Base-by-base conservation (phyloP, 352 stramenopile species). In the Phytophthora crassamura region DNA sequence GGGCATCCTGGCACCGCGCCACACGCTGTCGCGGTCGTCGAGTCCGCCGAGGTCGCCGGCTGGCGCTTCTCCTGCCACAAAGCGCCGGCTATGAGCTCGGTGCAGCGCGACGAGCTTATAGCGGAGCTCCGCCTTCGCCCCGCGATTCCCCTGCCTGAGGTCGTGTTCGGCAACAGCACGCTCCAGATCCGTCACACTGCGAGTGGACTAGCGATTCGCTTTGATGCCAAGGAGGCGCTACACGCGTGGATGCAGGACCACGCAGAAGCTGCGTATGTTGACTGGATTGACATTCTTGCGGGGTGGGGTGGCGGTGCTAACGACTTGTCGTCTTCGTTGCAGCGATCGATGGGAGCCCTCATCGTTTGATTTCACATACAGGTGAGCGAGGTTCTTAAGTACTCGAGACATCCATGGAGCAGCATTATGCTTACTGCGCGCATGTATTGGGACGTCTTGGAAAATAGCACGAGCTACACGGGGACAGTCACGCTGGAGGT, bases 341-440 rank as follows among this genome's bases (percentile, higher is more conserved):
- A 80, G 59, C 6, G 58, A 30, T 30, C 28, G 50, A 39, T 75
- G 63, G 61, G 63, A 81, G 20, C 68, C 79, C 34, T 72, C 75
- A 2, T 74, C 70, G 18, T 86, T 81, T 63, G 81, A 88, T 55
- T 88, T 83, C 53, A 87, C 77, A 12, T 90, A 88, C 76, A 76
- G 76, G 76, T 86, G 22, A 41, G 53, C 30, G 48, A 16, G 10
- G 6, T 14, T 34, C 22, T 25, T 25, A 25, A 25, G 22, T 25
- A 25, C 22, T 25, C 22, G 22, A 25, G 22, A 25, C 22, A 25
- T 25, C 2, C 2, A 3, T 25, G 28, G 32, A 42, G 16, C n/a
- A 18, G 8, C 5, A 28, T 25, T 14, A 22, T 36, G 22, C 35
- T 53, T 20, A 60, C 43, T 7, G 25, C 9, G 20, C 54, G 41